phyloP scores from a whole-genome alignment of 352 stramenopile genomes.

The Thalassiosira hispida region DNA sequence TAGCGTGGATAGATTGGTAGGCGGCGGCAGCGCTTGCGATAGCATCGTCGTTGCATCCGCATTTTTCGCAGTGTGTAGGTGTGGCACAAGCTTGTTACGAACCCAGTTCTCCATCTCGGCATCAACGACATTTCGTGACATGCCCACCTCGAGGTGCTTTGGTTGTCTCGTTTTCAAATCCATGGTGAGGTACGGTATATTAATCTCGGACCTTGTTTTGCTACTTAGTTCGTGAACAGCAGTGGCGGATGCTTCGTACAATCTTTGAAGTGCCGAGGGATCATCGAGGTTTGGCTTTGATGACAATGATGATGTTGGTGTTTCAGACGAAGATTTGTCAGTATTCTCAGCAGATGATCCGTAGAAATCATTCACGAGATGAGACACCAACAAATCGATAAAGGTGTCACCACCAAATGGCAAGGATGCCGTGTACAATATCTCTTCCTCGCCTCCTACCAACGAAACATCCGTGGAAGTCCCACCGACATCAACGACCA shows the following conservation, averaged over 20 bases:
- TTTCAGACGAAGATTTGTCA: constrained; percentile 53
- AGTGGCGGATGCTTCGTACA: constrained; percentile 63
- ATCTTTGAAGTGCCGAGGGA: constrained; percentile 55
- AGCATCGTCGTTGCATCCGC: constrained; percentile 9
- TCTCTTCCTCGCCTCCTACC: constrained; percentile 51
- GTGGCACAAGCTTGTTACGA: constrained; percentile 33
- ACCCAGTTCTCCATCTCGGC: constrained; percentile 57
- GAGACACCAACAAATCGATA: constrained; percentile 43
- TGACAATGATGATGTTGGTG: constrained; percentile 24
- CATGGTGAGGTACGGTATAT: constrained; percentile 80
- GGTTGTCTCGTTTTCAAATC: constrained; percentile 51
- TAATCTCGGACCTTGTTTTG: constrained; percentile 64
- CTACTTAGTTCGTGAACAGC: constrained; percentile 69
- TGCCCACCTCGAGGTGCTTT: constrained; percentile 68
- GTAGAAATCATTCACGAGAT: constrained; percentile 50
- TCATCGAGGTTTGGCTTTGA: constrained; percentile 59
- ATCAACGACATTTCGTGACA: constrained; percentile 71
- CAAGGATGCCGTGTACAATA: constrained; percentile 34
- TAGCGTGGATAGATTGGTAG: constrained; percentile 56
- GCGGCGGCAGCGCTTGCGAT: constrained; percentile 63
- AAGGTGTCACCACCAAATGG: constrained; percentile 53
- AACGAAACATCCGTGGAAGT: constrained; percentile 58
- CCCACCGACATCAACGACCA: constrained; percentile 79
- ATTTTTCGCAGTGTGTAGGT: constrained; percentile 5
- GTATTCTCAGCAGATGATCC: constrained; percentile 44